Percentiles rank a stretch among this genome's conserved stretches.
These are phyloP conservation scores for Escovopsis sp. DNA, from an alignment of 2,329 filamentous ascomycete species.

Conservation along the genomic window DNA sequence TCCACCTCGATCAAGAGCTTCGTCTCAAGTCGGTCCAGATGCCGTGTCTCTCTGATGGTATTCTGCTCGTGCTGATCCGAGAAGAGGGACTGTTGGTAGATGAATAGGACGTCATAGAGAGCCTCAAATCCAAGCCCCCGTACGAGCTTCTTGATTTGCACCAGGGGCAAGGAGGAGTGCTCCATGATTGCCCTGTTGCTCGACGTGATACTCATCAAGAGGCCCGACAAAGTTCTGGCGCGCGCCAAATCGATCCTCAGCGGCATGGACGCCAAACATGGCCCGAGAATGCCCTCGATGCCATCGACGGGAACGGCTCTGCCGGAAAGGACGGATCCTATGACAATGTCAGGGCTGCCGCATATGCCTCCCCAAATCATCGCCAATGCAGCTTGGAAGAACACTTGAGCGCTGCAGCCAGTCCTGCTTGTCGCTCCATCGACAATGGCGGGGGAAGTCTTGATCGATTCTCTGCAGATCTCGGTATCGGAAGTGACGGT, in stretches of 20 bases:
- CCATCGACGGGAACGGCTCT: conserved; percentile 55
- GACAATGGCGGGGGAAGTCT: conserved; percentile 8
- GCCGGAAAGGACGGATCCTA: conserved; percentile 73
- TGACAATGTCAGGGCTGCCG: conserved; percentile 50
- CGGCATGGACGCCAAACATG: conserved; percentile 65
- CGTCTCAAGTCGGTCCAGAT: conserved; percentile 62
- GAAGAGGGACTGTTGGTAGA: conserved; percentile 64
- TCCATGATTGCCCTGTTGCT: conserved; percentile 51
- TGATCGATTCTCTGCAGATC: conserved; percentile 7
- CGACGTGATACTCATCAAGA: conserved; percentile 49
- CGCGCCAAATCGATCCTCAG: conserved; percentile 46
- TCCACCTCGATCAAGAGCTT: conserved; percentile 64
- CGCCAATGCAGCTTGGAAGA: conserved; percentile 60
- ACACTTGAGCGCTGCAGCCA: conserved; percentile 47
- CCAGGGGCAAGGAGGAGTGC: conserved; percentile 48
- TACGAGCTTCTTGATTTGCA: conserved; percentile 51
- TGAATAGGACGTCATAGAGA: conserved; percentile 66
- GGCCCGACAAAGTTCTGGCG: conserved; percentile 37
- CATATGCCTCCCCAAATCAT: conserved; percentile 51
- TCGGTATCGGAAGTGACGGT: conserved; percentile 5
- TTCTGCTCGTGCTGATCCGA: conserved; percentile 18
- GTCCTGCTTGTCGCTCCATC: conserved; percentile 22
- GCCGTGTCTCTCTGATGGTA: conserved; percentile 38
- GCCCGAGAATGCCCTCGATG: conserved; percentile 63
- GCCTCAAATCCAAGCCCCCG: conserved; percentile 37